Conservation (phyloP, 2,329 filamentous ascomycete species). For the Passalora sequoiae region DNA sequence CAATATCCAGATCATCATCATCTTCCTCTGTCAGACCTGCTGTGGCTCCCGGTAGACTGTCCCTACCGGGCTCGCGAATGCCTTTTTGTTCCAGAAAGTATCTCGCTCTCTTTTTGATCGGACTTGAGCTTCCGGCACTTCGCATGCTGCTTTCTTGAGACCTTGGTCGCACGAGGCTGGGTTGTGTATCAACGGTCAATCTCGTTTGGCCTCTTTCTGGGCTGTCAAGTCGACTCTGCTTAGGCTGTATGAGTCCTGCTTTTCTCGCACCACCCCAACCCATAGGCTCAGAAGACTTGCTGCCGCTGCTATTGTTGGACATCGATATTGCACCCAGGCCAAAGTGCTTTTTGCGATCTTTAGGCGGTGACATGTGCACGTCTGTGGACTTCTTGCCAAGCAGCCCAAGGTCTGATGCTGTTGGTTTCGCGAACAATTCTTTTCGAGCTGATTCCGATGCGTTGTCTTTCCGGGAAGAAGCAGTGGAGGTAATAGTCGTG, state of each 20-base stretch:
- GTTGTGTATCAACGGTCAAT: conserved; percentile 4
- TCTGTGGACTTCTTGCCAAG: conserved; percentile 41
- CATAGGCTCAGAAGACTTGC: conserved; percentile 36
- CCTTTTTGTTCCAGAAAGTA: conserved; percentile 46
- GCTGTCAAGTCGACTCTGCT: conserved; percentile 18
- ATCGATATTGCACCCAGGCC: conserved; percentile 31
- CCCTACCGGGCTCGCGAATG: conserved; percentile 46
- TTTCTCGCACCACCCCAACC: conserved; percentile 47
- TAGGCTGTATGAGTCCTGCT: conserved; percentile 37
- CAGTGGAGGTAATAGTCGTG: conserved; percentile 16
- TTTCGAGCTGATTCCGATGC: conserved; percentile 13
- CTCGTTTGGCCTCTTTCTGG: conserved; percentile 32
- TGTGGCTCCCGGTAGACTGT: conserved; percentile 37
- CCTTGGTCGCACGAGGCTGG: conserved; percentile 14
- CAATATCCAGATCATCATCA: conserved; percentile 47
- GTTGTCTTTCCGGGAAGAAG: conserved; percentile 9
- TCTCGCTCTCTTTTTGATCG: conserved; percentile 45
- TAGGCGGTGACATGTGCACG: conserved; percentile 41
- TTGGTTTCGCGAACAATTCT: conserved; percentile 22
- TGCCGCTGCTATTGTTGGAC: conserved; percentile 23
- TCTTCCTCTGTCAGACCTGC: conserved; percentile 38
- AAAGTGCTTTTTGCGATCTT: conserved; percentile 37
- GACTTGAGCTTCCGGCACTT: conserved; percentile 33
- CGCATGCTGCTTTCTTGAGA: conserved; percentile 22
- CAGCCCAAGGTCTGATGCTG: conserved; percentile 38